These are phyloP conservation scores for Tremella yokohamensis DNA, from an alignment of 768 basidiomycete species.

Conservation along the genomic window DNA sequence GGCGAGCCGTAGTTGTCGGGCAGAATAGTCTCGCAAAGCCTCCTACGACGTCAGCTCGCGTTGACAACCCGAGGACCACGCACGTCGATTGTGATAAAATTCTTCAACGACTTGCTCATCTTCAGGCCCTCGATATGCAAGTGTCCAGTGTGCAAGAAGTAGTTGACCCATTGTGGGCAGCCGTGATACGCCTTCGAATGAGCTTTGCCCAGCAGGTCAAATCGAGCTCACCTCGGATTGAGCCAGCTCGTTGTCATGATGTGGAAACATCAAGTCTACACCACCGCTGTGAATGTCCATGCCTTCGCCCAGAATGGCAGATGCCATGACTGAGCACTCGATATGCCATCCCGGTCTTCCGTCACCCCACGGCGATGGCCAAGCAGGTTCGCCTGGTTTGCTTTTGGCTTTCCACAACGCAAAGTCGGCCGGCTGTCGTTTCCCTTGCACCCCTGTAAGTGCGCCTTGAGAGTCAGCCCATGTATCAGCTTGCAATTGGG, in stretches of 20 bases:
- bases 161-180: conserved; percentile 92
- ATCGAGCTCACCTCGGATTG: conserved; percentile 75
- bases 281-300: conserved; percentile 99
- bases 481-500: neutral
- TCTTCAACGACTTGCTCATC: conserved; percentile 99
- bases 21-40: conserved; percentile 73
- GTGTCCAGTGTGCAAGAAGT: conserved; percentile 97
- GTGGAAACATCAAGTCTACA: conserved; percentile 95
- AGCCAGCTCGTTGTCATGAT: conserved; percentile 98
- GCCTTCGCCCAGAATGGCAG: conserved; percentile 76
- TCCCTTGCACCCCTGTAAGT: conserved; percentile 60
- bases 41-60: conserved; percentile 57
- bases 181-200: conserved; percentile 77
- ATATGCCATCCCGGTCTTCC: conserved; percentile 99
- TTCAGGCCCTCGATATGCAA: conserved; percentile 96
- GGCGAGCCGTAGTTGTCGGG: conserved; percentile 83
- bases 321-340: conserved; percentile 98
- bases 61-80: conserved; percentile 11
- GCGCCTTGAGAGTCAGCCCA: conserved; percentile 54
- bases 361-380: conserved; percentile 92
- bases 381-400: conserved; percentile 91
- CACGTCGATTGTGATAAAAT: conserved; percentile 85
- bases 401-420: conserved; percentile 92
- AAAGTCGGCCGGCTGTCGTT: conserved; percentile 84
- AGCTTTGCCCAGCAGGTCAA: neutral